Evolutionary conservation across 2,329 filamentous ascomycete genomes (phyloP).

Genomic region (Pseudogymnoascus sp.): DNA sequence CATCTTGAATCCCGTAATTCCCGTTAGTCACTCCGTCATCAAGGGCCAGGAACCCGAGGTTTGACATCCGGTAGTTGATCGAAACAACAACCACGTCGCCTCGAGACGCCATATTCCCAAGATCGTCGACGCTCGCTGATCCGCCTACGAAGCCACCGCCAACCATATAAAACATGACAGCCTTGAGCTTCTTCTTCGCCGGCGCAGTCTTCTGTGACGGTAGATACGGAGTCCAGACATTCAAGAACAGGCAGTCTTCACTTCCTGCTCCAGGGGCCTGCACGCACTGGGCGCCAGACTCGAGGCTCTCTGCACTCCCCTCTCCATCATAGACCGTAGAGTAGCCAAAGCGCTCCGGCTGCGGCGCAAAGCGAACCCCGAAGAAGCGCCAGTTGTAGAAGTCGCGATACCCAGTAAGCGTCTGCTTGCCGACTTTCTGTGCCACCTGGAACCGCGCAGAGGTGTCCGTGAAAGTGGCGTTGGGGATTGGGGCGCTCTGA

Average conservation of each 20-base stretch:
- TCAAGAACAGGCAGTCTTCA: conserved; percentile 25
- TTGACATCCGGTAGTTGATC: conserved; percentile 24
- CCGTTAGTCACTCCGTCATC: conserved; percentile 44
- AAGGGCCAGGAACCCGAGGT: conserved; percentile 35
- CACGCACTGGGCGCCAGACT: conserved; percentile 38
- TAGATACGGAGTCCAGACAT: conserved; percentile 34
- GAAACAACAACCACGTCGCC: conserved; percentile 26
- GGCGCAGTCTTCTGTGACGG: conserved; percentile 26
- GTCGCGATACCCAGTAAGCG: conserved; percentile 43
- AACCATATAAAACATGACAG: conserved; percentile 26
- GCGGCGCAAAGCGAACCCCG: conserved; percentile 21
- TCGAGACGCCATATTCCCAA: conserved; percentile 23
- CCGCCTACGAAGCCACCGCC: conserved; percentile 29
- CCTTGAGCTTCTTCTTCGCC: conserved; percentile 40
- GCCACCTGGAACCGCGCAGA: conserved; percentile 32
- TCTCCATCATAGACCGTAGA: conserved; percentile 38
- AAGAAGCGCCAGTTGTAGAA: conserved; percentile 39
- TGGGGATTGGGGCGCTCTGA: conserved; percentile 33
- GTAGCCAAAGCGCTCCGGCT: conserved; percentile 27
- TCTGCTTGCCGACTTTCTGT: conserved; percentile 36
- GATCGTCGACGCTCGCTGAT: conserved; percentile 22
- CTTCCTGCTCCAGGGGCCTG: conserved; percentile 32
- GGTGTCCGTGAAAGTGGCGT: conserved; percentile 27
- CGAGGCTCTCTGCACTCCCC: conserved; percentile 37
- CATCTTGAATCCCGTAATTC: conserved; percentile 4